Evolutionary conservation across 2,329 filamentous ascomycete genomes (phyloP), one percentile per base, ranked within the genome.

Genomic region (Aspergillus felis): DNA sequence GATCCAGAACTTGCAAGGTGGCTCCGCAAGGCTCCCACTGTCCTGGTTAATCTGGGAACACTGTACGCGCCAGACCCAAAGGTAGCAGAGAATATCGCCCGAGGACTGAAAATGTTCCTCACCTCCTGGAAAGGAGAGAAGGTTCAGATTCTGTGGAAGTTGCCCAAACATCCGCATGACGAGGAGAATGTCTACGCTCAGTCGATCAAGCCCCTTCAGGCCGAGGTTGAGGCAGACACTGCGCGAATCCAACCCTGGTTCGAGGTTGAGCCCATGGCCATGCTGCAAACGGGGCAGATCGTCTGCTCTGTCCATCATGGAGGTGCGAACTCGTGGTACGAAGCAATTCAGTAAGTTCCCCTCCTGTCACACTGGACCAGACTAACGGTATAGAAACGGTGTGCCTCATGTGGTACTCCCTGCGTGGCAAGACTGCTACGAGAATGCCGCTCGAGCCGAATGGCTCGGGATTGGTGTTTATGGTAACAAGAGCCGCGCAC

Each of bases 11-110:
- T 83, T 8, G 64, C 67, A 1, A 47, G 48, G 1, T 83, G 81
- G 81, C 68, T 83, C 3, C 59, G 64, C 0, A 63, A 67, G 2
- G 72, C 69, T 0, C 77, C 78, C 2, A 82, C 79, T 0, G 65
- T 84, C 0, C 72, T 81, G n/a, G 71, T 83, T 35, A 82, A 80
- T 57, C 65, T 83, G 1, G 81, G 81, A 0, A 78, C 79, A 0
- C 69, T 75, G 3, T 66, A 70, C 50, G 63, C 61, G 0, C 64
- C 72, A 3, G 63, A 68, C 0, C 65, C 72, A 3, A 64, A 69
- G 0, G 70, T 76, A 50, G 77, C 76, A 0, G 50, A 67, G 7
- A 74, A 78, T 32, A 72, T 82, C 32, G 75, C 76, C 0, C 50
- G 46, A 0, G 75, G 74, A 0, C 41, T 82, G 2, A 68, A 67